Conservation (phyloP, 164 flowering plant genomes). For the Echeveria elegans region DNA sequence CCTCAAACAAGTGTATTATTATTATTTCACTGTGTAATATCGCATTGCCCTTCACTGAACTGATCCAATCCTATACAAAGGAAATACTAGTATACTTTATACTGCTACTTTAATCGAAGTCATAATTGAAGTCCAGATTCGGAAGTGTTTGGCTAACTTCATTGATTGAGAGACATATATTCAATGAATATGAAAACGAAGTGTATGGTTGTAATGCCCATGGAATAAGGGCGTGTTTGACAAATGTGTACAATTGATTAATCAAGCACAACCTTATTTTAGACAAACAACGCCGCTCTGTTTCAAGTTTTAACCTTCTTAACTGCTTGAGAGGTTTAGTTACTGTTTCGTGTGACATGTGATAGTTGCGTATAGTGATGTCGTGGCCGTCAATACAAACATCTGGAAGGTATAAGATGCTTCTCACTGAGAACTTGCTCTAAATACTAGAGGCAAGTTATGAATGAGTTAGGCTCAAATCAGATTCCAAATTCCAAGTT, state of each 20-base stretch:
- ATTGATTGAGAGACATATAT: background rate
- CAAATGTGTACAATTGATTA: background rate
- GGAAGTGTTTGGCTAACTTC: background rate
- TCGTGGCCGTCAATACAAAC: background rate
- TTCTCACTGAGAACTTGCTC: background rate
- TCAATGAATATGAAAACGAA: background rate
- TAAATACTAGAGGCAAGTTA: background rate
- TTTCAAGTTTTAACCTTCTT: background rate
- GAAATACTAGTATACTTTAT: no score
- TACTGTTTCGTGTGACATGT: background rate
- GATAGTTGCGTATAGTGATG: background rate
- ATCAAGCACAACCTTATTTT: no score
- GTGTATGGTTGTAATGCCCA: background rate
- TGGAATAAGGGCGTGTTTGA: conserved; percentile 4
- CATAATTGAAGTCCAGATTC: background rate
- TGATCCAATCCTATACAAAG: no score
- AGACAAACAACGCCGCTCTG: no score
- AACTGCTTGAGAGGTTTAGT: background rate
- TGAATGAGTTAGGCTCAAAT: no score
- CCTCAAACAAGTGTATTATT: no score
- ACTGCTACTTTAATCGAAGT: background rate
- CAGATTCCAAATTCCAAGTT: background rate
- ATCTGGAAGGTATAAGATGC: background rate
- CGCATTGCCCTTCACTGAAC: no score
- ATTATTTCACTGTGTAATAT: no score